These are phyloP conservation scores for Chloromonas sp. DNA, from an alignment of 163 green algal species.

Conservation along the genomic window DNA sequence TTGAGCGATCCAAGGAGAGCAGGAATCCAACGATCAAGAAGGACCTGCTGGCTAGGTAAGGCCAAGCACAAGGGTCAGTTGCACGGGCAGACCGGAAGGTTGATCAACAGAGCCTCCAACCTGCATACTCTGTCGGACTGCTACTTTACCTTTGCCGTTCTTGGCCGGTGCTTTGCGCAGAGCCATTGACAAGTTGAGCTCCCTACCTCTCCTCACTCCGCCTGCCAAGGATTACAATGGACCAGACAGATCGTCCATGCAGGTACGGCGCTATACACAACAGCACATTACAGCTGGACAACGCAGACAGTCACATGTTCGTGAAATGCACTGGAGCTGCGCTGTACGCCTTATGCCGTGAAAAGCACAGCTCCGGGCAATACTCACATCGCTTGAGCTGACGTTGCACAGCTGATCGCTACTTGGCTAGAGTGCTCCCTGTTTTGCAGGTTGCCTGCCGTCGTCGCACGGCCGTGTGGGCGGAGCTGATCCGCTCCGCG, in stretches of 20 bases:
- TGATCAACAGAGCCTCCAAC: too few relatives aligned
- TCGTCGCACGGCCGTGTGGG: conserved; percentile 26
- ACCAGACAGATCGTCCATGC: not conserved
- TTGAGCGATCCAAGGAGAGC: conserved; percentile 46
- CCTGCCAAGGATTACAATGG: conserved; percentile 12
- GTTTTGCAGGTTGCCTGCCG: conserved; percentile 17
- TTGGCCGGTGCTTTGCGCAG: not conserved
- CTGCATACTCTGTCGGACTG: too few relatives aligned
- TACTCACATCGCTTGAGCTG: too few relatives aligned
- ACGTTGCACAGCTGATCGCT: too few relatives aligned
- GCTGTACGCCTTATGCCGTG: too few relatives aligned
- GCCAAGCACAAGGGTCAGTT: too few relatives aligned
- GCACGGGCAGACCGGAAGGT: too few relatives aligned
- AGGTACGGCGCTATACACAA: not conserved
- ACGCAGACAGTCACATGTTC: too few relatives aligned
- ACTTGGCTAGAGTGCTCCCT: not conserved
- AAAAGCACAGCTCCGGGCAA: too few relatives aligned
- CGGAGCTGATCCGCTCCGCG: conserved; percentile 29
- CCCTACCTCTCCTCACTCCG: conserved; percentile 23
- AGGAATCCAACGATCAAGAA: conserved; percentile 34
- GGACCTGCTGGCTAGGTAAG: conserved; percentile 33
- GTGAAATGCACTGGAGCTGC: too few relatives aligned
- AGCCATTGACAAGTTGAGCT: conserved; percentile 26
- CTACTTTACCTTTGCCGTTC: too few relatives aligned
- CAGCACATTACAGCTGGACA: too few relatives aligned